phyloP scores from a whole-genome alignment of 2,329 filamentous ascomycete genomes.

The Nigrospora oryzae region DNA sequence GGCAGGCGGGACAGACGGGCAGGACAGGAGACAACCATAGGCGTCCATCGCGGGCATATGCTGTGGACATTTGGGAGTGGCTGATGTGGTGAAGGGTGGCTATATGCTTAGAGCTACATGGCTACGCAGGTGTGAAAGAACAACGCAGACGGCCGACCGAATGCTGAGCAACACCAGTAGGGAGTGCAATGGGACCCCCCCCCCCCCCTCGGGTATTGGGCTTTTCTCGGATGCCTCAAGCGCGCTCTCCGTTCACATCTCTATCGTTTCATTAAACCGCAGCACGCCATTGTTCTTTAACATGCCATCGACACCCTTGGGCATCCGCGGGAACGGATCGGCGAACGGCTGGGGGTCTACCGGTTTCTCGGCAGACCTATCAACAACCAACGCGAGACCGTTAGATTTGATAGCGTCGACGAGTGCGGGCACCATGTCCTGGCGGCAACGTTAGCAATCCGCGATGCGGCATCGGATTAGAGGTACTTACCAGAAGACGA shows the following conservation, averaged over 20 bases:
- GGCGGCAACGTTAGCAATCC: slow-evolving; percentile 10
- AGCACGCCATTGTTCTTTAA: slow-evolving; percentile 80
- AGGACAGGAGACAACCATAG: too few species aligned
- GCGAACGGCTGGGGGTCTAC: slow-evolving; percentile 28
- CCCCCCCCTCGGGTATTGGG: too few species aligned
- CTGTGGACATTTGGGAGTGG: too few species aligned
- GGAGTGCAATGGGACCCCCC: too few species aligned
- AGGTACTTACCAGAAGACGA: slow-evolving; percentile 63
- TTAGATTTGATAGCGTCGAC: slow-evolving; percentile 92
- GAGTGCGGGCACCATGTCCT: slow-evolving; percentile 90
- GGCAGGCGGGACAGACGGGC: too few species aligned
- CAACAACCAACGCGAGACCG: slow-evolving; percentile 83
- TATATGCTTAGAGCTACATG: too few species aligned
- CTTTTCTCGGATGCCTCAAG: too few species aligned
- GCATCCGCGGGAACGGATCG: slow-evolving; percentile 52
- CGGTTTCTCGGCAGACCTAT: slow-evolving; percentile 59
- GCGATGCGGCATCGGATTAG: not conserved
- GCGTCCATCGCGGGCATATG: too few species aligned
- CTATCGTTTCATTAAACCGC: slow-evolving; percentile 88
- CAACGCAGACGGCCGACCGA: too few species aligned
- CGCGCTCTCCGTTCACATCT: slow-evolving; percentile 36
- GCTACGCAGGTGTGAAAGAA: too few species aligned
- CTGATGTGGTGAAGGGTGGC: too few species aligned
- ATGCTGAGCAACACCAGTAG: too few species aligned
- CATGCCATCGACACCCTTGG: slow-evolving; percentile 80